Percentiles rank a stretch among this genome's conserved stretches.
Evolutionary conservation across 805 yeast species (phyloP).

Genomic region (Candida fluviatilis): DNA sequence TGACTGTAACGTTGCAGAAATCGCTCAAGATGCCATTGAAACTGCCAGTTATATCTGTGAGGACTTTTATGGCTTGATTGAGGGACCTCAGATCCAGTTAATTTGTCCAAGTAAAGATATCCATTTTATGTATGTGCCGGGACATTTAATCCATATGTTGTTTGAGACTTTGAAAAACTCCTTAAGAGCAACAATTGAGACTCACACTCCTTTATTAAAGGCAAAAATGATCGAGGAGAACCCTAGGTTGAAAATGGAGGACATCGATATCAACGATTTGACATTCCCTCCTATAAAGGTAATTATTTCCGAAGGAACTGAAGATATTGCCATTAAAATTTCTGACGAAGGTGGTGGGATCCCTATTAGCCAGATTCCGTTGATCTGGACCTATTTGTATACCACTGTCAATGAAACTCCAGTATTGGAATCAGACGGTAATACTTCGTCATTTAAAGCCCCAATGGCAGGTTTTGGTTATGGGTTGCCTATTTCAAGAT

Average conservation of each 20-base stretch:
- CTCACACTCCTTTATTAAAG: slow-evolving; percentile 52
- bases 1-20: slow-evolving; percentile 75
- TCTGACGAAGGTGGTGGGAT: slow-evolving; percentile 95
- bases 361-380: slow-evolving; percentile 75
- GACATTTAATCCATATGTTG: slow-evolving; percentile 86
- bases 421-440: slow-evolving; percentile 52
- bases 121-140: slow-evolving; percentile 88
- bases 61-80: slow-evolving; percentile 82
- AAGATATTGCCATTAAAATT: slow-evolving; percentile 85
- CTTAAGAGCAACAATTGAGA: slow-evolving; percentile 83
- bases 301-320: slow-evolving; percentile 83
- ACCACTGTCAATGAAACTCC: slow-evolving; percentile 81
- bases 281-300: slow-evolving; percentile 81
- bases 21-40: slow-evolving; percentile 84
- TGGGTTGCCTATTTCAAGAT: slow-evolving; percentile 80
- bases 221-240: slow-evolving; percentile 34
- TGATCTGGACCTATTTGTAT: slow-evolving; percentile 88
- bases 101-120: slow-evolving; percentile 70
- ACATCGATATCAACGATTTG: slow-evolving; percentile 54
- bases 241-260: slow-evolving; percentile 34
- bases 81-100: slow-evolving; percentile 78
- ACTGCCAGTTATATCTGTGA: slow-evolving; percentile 89
- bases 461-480: slow-evolving; percentile 96
- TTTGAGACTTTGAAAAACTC: slow-evolving; percentile 87
- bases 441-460: slow-evolving; percentile 67